Conservation (phyloP, 345 rosid genomes). For the Eutrema heterophyllum region DNA sequence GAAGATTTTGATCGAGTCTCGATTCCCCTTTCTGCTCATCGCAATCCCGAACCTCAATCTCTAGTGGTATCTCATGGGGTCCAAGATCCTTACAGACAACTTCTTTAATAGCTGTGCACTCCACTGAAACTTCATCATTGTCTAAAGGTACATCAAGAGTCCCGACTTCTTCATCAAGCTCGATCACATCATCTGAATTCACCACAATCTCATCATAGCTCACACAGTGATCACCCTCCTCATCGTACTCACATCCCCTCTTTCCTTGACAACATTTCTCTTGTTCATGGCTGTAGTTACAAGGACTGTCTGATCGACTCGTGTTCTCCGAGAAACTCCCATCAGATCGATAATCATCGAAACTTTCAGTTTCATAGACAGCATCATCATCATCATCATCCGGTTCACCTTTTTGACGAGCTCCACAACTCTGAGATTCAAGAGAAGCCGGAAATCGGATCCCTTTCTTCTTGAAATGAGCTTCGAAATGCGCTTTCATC, state of each 20-base stretch:
- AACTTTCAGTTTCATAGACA: conserved; percentile 24
- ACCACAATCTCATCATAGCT: conserved; percentile 46
- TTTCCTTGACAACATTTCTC: conserved; percentile 16
- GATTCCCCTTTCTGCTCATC: conserved; percentile 18
- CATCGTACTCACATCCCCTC: conserved; percentile 22
- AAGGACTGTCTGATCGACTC: conserved; percentile 14
- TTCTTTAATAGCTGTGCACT: neutral
- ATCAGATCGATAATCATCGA: conserved; percentile 26
- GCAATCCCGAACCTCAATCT: conserved; percentile 37
- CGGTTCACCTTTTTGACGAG: conserved; percentile 21
- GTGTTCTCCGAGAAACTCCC: conserved; percentile 25
- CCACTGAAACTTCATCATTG: conserved; percentile 8
- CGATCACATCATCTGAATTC: conserved; percentile 24
- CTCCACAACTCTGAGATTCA: conserved; percentile 39
- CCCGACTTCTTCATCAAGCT: conserved; percentile 28
- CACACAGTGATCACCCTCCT: conserved; percentile 26
- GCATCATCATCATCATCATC: conserved; percentile 16
- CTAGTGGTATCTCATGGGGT: neutral
- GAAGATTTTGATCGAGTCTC: neutral
- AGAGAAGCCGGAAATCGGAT: conserved; percentile 43
- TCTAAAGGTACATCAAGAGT: neutral
- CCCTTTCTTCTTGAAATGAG: conserved; percentile 81
- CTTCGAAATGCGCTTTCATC: conserved; percentile 86
- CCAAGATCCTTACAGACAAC: neutral
- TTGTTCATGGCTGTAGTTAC: conserved; percentile 12